Conservation (phyloP, 768 basidiomycete species). For the Suillus clintonianus region DNA sequence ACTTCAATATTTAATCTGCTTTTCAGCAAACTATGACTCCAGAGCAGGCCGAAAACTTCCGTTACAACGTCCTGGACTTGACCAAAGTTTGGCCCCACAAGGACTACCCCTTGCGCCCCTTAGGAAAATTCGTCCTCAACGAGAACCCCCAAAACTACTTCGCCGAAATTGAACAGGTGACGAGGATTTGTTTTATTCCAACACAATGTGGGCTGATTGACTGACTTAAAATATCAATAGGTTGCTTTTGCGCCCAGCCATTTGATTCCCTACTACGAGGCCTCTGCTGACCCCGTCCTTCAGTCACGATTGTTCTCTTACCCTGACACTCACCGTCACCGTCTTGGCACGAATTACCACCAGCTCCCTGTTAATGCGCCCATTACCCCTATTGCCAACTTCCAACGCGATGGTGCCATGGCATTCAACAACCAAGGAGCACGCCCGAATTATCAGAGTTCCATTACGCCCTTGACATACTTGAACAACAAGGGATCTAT, state of each 20-base stretch:
- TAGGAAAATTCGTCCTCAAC: slow-evolving; percentile 84
- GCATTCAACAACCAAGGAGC: slow-evolving; percentile 77
- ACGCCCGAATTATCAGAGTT: slow-evolving; percentile 87
- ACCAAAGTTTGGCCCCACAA: slow-evolving; percentile 92
- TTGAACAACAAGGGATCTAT: slow-evolving; percentile 46
- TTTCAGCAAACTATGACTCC: slow-evolving; percentile 88
- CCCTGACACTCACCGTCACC: slow-evolving; percentile 85
- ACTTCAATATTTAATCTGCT: slow-evolving; percentile 10
- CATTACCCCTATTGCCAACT: slow-evolving; percentile 74
- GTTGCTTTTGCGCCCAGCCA: slow-evolving; percentile 89
- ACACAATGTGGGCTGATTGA: slow-evolving; percentile 10
- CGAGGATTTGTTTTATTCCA: slow-evolving; percentile 34
- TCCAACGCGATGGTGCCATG: slow-evolving; percentile 84
- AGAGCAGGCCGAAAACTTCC: slow-evolving; percentile 87
- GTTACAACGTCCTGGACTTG: slow-evolving; percentile 87
- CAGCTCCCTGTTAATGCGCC: slow-evolving; percentile 90
- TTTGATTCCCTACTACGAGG: slow-evolving; percentile 84
- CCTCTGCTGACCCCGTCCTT: slow-evolving; percentile 89
- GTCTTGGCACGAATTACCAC: slow-evolving; percentile 78
- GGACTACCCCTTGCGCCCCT: slow-evolving; percentile 83
- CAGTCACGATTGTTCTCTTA: slow-evolving; percentile 96
- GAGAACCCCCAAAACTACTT: slow-evolving; percentile 87
- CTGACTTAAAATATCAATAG: slow-evolving; percentile 28
- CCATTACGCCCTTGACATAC: slow-evolving; percentile 73
- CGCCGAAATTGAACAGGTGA: slow-evolving; percentile 90